Evolutionary conservation across 2,329 filamentous ascomycete genomes (phyloP).

Genomic region (Lecanicillium sp.): DNA sequence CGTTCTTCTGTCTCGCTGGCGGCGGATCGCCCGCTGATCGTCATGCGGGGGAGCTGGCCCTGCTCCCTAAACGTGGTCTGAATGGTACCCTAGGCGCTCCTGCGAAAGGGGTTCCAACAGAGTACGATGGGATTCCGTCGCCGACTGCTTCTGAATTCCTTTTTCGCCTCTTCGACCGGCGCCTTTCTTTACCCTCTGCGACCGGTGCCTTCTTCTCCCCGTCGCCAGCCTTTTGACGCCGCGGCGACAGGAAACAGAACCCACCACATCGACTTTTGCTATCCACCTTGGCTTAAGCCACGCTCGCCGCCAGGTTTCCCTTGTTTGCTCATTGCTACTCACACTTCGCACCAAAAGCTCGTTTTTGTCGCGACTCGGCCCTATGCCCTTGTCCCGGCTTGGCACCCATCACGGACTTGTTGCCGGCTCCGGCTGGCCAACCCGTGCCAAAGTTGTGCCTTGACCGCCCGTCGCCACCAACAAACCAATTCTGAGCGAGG

Average conservation of each 20-base stretch:
- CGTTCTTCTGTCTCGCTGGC: neutral
- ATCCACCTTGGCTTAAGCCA: conserved; percentile 9
- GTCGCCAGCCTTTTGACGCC: too few species aligned
- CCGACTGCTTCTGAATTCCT: too few species aligned
- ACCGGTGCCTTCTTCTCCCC: neutral
- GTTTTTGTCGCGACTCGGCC: neutral
- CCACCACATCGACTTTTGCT: conserved; percentile 4
- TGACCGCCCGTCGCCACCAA: neutral
- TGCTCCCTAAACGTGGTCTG: conserved; percentile 4
- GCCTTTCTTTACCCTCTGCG: neutral
- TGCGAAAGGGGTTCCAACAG: neutral
- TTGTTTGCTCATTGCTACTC: too few species aligned
- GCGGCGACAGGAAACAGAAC: too few species aligned
- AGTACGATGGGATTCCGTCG: neutral
- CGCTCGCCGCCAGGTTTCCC: neutral
- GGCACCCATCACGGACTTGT: neutral
- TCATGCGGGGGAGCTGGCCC: conserved; percentile 8
- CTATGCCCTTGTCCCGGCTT: neutral
- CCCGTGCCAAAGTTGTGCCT: neutral
- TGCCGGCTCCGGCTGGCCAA: neutral
- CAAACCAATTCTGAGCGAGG: too few species aligned
- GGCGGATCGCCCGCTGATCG: conserved; percentile 4
- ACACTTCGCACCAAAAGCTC: too few species aligned
- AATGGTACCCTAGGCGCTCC: conserved; percentile 1
- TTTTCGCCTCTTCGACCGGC: neutral